phyloP scores from a whole-genome alignment of 78 protist species.

The Speleostelium caveatum region DNA sequence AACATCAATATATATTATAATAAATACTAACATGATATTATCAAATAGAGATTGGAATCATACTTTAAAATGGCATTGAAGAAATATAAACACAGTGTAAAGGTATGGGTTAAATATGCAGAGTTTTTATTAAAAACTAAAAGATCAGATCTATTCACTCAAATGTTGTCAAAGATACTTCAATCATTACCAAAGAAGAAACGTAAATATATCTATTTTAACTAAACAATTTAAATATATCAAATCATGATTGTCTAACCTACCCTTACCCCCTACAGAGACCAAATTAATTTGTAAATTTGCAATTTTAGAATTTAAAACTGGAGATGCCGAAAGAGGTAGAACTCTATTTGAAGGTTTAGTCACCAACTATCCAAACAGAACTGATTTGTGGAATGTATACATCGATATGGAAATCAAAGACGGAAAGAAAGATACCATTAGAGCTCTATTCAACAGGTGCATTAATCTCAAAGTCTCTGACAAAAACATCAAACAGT shows the following conservation, averaged over 20 bases:
- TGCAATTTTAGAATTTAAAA: conserved; percentile 93
- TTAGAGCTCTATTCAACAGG: conserved; percentile 90
- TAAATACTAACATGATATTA: neutral
- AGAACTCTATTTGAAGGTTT: conserved; percentile 85
- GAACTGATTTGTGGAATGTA: conserved; percentile 96
- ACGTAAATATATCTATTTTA: too few relatives aligned
- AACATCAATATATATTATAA: neutral
- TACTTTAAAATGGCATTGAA: conserved; percentile 73
- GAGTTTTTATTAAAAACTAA: conserved; percentile 15
- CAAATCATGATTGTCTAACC: too few relatives aligned
- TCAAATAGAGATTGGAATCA: conserved; percentile 41
- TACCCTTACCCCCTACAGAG: too few relatives aligned
- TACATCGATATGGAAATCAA: conserved; percentile 95
- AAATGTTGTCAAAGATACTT: conserved; percentile 53
- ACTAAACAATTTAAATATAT: too few relatives aligned
- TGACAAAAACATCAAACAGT: conserved; percentile 91
- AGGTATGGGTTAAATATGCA: conserved; percentile 82
- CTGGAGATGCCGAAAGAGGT: conserved; percentile 94
- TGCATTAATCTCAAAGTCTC: conserved; percentile 79
- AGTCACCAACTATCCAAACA: conserved; percentile 88
- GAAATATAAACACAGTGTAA: conserved; percentile 64
- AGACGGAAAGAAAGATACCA: neutral
- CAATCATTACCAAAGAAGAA: conserved; percentile 80
- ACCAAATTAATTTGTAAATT: conserved; percentile 83
- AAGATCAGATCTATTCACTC: conserved; percentile 32